Base-by-base conservation (phyloP, 192 early-diverging fungal species). In the Umbelopsis vinacea region DNA sequence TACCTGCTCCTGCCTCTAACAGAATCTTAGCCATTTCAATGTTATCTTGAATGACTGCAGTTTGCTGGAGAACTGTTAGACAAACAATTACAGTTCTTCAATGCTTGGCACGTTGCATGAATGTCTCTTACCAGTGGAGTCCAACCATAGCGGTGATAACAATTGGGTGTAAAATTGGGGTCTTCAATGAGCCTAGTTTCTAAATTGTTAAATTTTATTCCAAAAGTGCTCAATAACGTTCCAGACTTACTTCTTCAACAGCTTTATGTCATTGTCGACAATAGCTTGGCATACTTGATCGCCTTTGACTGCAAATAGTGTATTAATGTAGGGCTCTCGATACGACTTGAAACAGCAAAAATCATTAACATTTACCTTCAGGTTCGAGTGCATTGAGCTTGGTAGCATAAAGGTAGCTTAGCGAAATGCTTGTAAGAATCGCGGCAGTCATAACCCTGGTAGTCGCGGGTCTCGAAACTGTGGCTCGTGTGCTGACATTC, bases 11-110 rank as follows among this genome's bases (percentile, higher is more conserved):
- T 22, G 71, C 69, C 26, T 79, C 77, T 23, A 79, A 52, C 22
- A 79, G 46, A 14, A 79, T 43, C 50, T 52, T 79, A 3, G 71
- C 77, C 69, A 71, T 71, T 1, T 50, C 52, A 22, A 71, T 69
- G 24, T 79, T 79, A 52, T 79, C 77, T 71, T 79, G 77, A 63
- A 79, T 79, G 1, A 79, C 73, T 33, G 77, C 77, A 26, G 74
- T 73, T 71, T 79, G 77, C 77, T 79, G 50, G 0, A 19, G 8
- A 19, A 11, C 14, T 26, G 45, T 21, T 6, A 35, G 46, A 69
- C 7, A 68, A 52, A 14, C 33, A 70, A 8, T 52, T 26, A 14
- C 53, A n/a, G 2, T 0, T 60, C 40, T 68, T 6, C 7, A 52
- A 50, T 24, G 15, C 23, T 15, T 17, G 14, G 12, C 4, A 60